Base-by-base conservation (phyloP, 371 early-diverging fungal species). In the Syncephalis fuscata region DNA sequence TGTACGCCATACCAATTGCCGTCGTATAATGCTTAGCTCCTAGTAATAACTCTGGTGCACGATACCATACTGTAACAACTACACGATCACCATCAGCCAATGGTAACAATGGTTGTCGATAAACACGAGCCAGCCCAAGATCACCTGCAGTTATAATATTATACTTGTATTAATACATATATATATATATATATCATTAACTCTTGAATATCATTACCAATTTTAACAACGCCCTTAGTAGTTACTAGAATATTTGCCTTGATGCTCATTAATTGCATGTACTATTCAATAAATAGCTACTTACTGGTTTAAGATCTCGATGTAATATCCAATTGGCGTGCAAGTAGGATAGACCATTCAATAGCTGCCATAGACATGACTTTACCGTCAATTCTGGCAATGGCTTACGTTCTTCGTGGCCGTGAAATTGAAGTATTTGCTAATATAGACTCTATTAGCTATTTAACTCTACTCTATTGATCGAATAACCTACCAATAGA, bases 1-100 rank as follows among this genome's bases (percentile, higher is more conserved):
- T 14, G 32, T 19, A 41, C 17, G 7, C 19, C 16, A 27, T 44
- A 50, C 82, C 87, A 15, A 98, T 72, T 3, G 93, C 88, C 48
- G 81, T 89, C 11, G 89, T 84, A 59, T 98, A 97, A 59, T 92
- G 87, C 16, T 85, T 66, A 1, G 83, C 67, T 11, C 96, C 94
- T n/a, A 91, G 67, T 20, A 98, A 63, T 16, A 98, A 63, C 59
- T 98, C 99, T 0, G 97, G 97, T 0, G 97, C 78, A 36, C 99
- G 76, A 61, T 98, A 98, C 95, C 95, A 94, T 39, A 92, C 82
- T 0, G 99, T 99, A 3, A 97, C 92, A 3, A 99, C 97, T 0
- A 92, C 88, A 55, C 90, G 88, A 60, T 92, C 92, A 2, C 89
- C 86, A 50, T 71, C 77, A 17, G 38, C 45, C 5, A 92, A 62